These are phyloP conservation scores for Puccinia coronata DNA, from an alignment of 1,284 basidiomycete species.

Conservation along the genomic window DNA sequence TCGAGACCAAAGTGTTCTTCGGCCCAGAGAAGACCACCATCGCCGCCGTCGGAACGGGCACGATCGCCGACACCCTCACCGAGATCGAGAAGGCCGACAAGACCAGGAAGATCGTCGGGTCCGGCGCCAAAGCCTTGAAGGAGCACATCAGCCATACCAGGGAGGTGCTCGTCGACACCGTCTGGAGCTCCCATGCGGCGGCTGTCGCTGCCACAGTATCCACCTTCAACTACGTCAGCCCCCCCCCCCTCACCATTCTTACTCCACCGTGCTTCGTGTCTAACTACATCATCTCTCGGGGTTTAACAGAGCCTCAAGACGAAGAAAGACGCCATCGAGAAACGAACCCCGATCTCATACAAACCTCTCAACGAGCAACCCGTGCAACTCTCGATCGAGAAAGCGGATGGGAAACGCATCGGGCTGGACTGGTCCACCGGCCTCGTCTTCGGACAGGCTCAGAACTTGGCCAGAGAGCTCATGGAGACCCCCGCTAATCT, in stretches of 20 bases:
- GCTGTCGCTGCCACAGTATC: constrained; percentile 43
- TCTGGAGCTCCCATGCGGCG: constrained; percentile 49
- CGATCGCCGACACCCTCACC: background rate
- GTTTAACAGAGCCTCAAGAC: constrained; percentile 37
- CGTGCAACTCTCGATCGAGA: constrained; percentile 29
- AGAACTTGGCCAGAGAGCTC: constrained; percentile 79
- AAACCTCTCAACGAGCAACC: constrained; percentile 23
- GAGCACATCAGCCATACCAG: constrained; percentile 26
- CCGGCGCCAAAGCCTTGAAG: constrained; percentile 40
- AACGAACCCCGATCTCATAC: constrained; percentile 34
- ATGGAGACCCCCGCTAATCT: constrained; percentile 82
- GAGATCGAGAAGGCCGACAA: constrained; percentile 41
- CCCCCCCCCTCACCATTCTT: background rate
- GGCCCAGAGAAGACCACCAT: constrained; percentile 15
- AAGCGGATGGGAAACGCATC: constrained; percentile 19
- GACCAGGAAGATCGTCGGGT: constrained; percentile 34
- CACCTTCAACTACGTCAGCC: constrained; percentile 44
- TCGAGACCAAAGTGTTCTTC: constrained; percentile 41
- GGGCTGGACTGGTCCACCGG: constrained; percentile 46
- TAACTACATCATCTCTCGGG: no score
- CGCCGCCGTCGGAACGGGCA: constrained; percentile 25
- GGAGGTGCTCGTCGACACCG: constrained; percentile 29
- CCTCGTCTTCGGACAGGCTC: constrained; percentile 70
- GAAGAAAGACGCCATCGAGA: constrained; percentile 40
- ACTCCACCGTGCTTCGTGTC: background rate